Evolutionary conservation across 73 alveolate species (phyloP), one percentile per base, ranked within the genome.

Genomic region (Paramecium pentaurelia): DNA sequence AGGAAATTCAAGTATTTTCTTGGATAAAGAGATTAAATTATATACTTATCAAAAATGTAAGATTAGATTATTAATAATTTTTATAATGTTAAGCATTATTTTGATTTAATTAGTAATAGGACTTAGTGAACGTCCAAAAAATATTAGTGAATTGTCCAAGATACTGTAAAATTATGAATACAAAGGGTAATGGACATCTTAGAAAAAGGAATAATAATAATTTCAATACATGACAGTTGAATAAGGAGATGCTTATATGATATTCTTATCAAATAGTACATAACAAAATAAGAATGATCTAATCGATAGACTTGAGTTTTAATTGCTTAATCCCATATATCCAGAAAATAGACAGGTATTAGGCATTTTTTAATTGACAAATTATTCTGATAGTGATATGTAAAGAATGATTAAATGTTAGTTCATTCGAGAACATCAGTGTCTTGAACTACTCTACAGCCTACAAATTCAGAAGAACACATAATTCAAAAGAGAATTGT

Each of bases 171-270:
- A 68, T 5, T 37, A 40, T 16, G 87, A 73, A 34, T 73, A 36
- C 36, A 73, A 73, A 12, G 87, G 87, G 6, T 37, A 9, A n/a
- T 73, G 87, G 87, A 44, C 16, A 36, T 73, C 87, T 0, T 36
- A 1, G 64, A 37, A 22, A 6, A 37, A 36, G 9, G 87, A 73
- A 11, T 0, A 73, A 38, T 0, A 73, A 38, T 34, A 80, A 80
- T 80, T 80, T 18, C 58, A 80, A 11, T 80, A 32, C 73, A 10
- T 80, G 91, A 6, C 91, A 27, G 91, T n/a, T n/a, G 49, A 40
- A 80, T 80, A 34, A 27, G 91, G 91, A 28, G 91, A 80, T 80
- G 44, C 73, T 0, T 80, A 32, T 80, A 80, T 80, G 91, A 27
- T 80, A 36, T 80, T 80, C 58, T 47, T 44, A 2, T 3, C 71